These are phyloP conservation scores for Fusarium albidum DNA, from an alignment of 2,329 filamentous ascomycete species.

Conservation along the genomic window DNA sequence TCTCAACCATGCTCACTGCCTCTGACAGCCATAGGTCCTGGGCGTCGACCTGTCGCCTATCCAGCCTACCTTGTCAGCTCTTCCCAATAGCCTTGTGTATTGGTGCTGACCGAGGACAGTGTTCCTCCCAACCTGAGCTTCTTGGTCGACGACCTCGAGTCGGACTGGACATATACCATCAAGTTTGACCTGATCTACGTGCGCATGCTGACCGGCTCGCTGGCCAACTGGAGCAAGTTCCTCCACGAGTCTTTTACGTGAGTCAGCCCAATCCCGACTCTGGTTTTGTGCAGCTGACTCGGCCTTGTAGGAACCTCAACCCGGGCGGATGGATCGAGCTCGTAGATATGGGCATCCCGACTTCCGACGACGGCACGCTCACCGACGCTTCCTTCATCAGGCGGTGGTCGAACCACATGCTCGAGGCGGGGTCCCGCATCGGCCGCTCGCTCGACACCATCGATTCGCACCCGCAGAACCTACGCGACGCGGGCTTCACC, in stretches of 20 bases:
- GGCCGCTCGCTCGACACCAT: constrained; percentile 40
- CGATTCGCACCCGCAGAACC: constrained; percentile 35
- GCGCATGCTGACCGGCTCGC: constrained; percentile 30
- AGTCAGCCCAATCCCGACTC: constrained; percentile 3
- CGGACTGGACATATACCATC: constrained; percentile 33
- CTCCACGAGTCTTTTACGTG: constrained; percentile 25
- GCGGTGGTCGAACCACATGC: constrained; percentile 36
- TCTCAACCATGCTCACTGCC: too few relatives aligned
- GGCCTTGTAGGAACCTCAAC: constrained; percentile 7
- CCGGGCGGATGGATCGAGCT: constrained; percentile 38
- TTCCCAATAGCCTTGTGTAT: too few relatives aligned
- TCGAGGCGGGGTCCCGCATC: constrained; percentile 36
- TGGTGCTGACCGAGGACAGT: too few relatives aligned
- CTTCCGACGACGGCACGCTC: constrained; percentile 14
- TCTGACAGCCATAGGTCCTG: background rate
- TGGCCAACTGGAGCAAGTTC: constrained; percentile 31
- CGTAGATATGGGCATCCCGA: constrained; percentile 23
- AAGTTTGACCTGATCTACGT: constrained; percentile 38
- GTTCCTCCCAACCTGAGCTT: constrained; percentile 37
- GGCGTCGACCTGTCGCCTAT: constrained; percentile 34
- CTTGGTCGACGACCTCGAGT: constrained; percentile 37
- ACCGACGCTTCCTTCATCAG: constrained; percentile 26
- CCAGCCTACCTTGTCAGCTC: constrained; percentile 14
- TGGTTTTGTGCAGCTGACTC: too few relatives aligned
- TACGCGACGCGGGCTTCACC: constrained; percentile 59